These are phyloP conservation scores for Fusarium begoniae DNA, from an alignment of 2,329 filamentous ascomycete genomes.

Conservation along the genomic window DNA sequence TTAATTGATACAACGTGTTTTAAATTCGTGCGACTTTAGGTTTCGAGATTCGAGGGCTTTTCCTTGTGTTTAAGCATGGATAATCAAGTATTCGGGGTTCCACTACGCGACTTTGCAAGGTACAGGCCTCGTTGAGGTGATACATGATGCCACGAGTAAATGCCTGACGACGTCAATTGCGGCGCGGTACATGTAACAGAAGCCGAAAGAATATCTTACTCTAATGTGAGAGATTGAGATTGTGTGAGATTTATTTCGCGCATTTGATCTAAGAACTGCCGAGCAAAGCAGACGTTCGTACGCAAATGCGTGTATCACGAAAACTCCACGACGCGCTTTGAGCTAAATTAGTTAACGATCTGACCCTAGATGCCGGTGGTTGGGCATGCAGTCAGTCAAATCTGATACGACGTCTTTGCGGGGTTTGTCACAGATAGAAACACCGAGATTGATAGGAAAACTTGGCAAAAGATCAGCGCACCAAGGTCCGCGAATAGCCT, in stretches of 20 bases:
- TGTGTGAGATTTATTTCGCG: neutral
- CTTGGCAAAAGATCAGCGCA: conserved; percentile 2
- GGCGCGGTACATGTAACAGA: neutral
- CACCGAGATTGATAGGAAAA: conserved; percentile 14
- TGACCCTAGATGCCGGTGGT: conserved; percentile 7
- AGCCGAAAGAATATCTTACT: neutral
- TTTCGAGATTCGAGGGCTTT: neutral
- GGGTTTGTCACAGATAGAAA: conserved; percentile 2
- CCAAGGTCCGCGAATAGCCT: conserved; percentile 20
- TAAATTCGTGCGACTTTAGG: neutral
- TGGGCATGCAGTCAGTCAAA: conserved; percentile 15
- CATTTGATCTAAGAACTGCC: neutral
- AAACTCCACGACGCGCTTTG: neutral
- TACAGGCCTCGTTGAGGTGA: neutral
- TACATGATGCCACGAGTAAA: neutral
- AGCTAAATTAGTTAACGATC: neutral
- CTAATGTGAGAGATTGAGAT: neutral
- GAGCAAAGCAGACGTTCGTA: neutral
- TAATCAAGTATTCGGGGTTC: neutral
- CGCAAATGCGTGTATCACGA: neutral
- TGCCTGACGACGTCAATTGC: neutral
- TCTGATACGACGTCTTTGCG: conserved; percentile 19
- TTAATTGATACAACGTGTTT: neutral
- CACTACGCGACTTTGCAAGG: neutral
- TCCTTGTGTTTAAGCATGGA: neutral